Conservation (phyloP, 2,329 filamentous ascomycete genomes). For the Aureobasidium namibiae region DNA sequence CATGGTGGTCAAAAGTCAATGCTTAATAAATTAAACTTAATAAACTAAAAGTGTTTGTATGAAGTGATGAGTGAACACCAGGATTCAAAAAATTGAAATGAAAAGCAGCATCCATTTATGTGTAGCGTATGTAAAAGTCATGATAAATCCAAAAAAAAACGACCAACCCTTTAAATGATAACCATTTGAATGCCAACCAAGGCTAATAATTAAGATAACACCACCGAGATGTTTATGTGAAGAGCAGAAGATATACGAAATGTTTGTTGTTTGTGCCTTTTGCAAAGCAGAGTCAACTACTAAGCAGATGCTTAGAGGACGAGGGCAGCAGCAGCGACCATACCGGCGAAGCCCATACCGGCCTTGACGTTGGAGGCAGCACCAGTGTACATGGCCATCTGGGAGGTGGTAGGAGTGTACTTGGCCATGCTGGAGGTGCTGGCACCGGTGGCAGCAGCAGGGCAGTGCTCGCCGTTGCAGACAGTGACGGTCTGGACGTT, state of each 20-base stretch:
- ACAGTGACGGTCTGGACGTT: slow-evolving; percentile 11
- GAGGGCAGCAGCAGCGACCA: slow-evolving; percentile 12
- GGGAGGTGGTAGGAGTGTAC: background rate
- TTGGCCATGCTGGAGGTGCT: background rate
- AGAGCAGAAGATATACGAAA: slow-evolving; percentile 1
- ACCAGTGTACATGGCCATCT: slow-evolving; percentile 12
- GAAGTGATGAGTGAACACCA: too few species aligned
- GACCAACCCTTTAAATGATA: background rate
- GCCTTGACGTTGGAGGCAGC: slow-evolving; percentile 11
- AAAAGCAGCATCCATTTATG: background rate
- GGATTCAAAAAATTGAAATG: background rate
- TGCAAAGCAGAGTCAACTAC: background rate
- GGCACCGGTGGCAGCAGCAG: background rate
- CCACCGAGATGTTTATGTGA: background rate
- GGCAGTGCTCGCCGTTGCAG: slow-evolving; percentile 6
- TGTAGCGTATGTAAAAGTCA: background rate
- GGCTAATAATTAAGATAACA: background rate
- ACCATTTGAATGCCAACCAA: slow-evolving; percentile 6
- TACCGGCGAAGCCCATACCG: slow-evolving; percentile 8
- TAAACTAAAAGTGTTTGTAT: too few species aligned
- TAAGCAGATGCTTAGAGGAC: slow-evolving; percentile 11
- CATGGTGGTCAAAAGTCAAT: too few species aligned
- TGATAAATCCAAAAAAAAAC: background rate
- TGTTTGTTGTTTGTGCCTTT: background rate
- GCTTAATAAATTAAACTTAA: too few species aligned